Base-by-base conservation (phyloP, 2,329 filamentous ascomycete genomes). In the Pseudogymnoascus verrucosus region DNA sequence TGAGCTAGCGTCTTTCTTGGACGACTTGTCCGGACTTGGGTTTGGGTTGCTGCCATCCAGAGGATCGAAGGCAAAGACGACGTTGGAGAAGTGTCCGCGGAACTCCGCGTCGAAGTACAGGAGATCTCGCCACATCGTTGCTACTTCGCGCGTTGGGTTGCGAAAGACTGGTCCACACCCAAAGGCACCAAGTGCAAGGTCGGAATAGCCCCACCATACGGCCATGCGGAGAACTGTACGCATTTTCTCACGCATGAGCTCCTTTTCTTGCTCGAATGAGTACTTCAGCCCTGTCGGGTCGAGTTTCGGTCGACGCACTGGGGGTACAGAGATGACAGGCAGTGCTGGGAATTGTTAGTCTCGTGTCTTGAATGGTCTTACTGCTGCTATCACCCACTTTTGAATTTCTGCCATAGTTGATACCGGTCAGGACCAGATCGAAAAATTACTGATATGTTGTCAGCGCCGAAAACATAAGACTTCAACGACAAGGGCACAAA, bases 211-310 rank as follows among this genome's bases (percentile, higher is more conserved):
- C 69, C 84, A 80, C 69, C 81, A 83, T 16, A 83, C 83, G 67
- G 88, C 89, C 66, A 91, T 90, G 57, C 86, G 82, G 16, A 92
- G 81, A 2, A 88, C 86, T 1, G 85, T 84, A 21, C 85, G 84
- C 74, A 92, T 87, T 75, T 91, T 91, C 69, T 89, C 86, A 69
- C 81, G 82, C 76, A 90, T 89, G 73, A 91, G 80, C 67, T 89
- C 85, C 65, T 83, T 83, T 75, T 92, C 89, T 69, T 87, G 80
- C 3, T 80, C 78, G 74, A 93, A 92, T 0, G 87, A 89, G 75
- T 91, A 92, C 67, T 84, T 84, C 65, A 79, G 79, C n/a, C 85
- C 86, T 60, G 80, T 79, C 65, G 85, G 83, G 69, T 86, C 86
- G 40, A 92, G 81, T 74, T 91, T 91, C 16, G 89, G 89, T 76